Base-by-base conservation (phyloP, 495 filamentous ascomycete genomes). In the Penicillium ucsense region DNA sequence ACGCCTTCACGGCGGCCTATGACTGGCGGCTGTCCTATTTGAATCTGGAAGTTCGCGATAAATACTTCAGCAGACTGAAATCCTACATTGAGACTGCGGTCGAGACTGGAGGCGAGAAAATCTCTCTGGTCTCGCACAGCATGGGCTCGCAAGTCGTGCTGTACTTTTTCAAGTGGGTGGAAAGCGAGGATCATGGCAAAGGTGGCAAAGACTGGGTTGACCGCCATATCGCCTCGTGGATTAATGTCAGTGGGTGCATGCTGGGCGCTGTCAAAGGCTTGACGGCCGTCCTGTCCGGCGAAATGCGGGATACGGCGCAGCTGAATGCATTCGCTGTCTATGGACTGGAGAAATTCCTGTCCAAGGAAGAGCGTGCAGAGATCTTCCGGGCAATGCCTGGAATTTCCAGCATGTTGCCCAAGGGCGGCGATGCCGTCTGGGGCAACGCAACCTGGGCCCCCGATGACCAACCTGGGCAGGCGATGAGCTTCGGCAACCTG, bases 131-230 rank as follows among this genome's bases (percentile, higher is more conserved):
- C 1, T 92, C 88, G 4, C 92, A 98, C 70, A 94, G 86, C 63
- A 98, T 98, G 92, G 92, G 92, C 31, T 88, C 85, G 33, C 94
- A 97, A 63, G 90, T 98, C 0, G 71, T 91, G 8, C 84, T 94
- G 61, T 97, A 95, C 70, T 98, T 98, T 66, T 87, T 95, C 57
- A 94, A 98, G 55, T 98, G 92, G 92, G 91, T 94, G 6, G 88
- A 94, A 52, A 81, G 87, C 12, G 68, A 81, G 27, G 76, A 79
- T 1, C 79, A 90, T 46, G 92, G 91, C 12, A 79, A 80, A 30
- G 89, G 89, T 5, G 92, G 92, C 4, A 75, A 82, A 9, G 75
- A 80, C 52, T 98, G 92, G 92, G 94, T 97, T 1, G 89, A 98
- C 37, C 75, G 73, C 27, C 78, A 95, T 61, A 79, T 98, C 42